phyloP scores from a whole-genome alignment of 345 rosid species.

The Eucalyptus fibrosa region DNA sequence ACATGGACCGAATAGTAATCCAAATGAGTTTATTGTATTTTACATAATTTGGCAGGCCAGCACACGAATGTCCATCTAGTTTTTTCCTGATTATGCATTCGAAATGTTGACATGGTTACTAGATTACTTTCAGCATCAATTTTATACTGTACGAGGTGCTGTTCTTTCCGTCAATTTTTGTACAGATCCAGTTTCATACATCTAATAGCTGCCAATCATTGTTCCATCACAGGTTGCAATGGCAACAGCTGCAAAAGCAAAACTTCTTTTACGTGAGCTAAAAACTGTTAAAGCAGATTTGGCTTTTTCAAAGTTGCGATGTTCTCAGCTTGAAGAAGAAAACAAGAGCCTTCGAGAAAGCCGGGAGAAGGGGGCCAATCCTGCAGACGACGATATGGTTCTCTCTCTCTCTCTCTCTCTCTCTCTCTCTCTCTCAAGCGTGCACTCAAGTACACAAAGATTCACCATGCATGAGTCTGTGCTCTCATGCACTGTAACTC shows the following conservation, averaged over 20 bases:
- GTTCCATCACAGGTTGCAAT: slow-evolving; percentile 65
- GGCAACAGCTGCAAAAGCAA: slow-evolving; percentile 98
- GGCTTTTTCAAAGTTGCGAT: slow-evolving; percentile 78
- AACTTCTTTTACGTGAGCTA: slow-evolving; percentile 87
- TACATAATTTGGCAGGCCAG: not conserved
- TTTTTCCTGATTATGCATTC: not conserved
- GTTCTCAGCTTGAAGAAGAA: slow-evolving; percentile 87
- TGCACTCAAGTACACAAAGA: not conserved
- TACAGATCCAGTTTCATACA: not conserved
- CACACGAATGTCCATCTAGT: not conserved
- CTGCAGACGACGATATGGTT: slow-evolving; percentile 92
- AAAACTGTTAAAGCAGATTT: slow-evolving; percentile 90
- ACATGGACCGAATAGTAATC: not conserved
- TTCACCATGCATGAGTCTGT: not conserved
- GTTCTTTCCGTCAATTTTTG: not conserved
- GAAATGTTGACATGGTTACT: not conserved
- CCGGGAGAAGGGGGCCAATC: slow-evolving; percentile 65
- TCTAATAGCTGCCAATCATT: not conserved
- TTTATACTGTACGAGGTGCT: not conserved
- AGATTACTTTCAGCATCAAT: not conserved
- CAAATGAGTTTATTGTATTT: not conserved
- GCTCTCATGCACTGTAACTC: not conserved
- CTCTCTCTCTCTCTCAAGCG: not conserved
- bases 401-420: not conserved
- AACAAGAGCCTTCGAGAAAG: slow-evolving; percentile 80